A percentile compares a stretch with the other conserved stretches of the same genome.
phyloP scores from a whole-genome alignment of 352 stramenopile species.

The Phytophthora foliorum region DNA sequence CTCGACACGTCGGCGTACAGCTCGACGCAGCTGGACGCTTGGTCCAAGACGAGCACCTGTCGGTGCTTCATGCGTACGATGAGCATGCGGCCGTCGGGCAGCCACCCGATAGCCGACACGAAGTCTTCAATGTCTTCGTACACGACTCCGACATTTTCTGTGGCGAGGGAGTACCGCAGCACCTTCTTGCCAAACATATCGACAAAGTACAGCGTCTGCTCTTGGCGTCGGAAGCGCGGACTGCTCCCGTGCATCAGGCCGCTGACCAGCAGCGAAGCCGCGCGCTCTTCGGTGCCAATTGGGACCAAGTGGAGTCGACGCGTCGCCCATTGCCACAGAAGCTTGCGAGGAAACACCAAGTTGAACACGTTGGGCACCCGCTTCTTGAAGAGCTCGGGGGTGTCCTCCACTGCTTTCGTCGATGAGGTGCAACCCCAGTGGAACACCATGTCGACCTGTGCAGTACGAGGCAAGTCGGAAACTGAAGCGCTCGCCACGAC shows the following conservation, averaged over 20 bases:
- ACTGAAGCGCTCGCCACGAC: slow-evolving; percentile 33
- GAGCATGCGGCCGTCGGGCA: slow-evolving; percentile 58
- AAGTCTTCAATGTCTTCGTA: slow-evolving; percentile 58
- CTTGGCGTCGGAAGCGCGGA: slow-evolving; percentile 61
- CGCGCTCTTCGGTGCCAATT: slow-evolving; percentile 32
- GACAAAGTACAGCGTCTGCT: slow-evolving; percentile 71
- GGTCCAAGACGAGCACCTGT: slow-evolving; percentile 58
- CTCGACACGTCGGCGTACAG: slow-evolving; percentile 64
- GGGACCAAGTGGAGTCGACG: slow-evolving; percentile 23
- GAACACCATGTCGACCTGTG: slow-evolving; percentile 21
- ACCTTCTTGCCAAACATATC: slow-evolving; percentile 69
- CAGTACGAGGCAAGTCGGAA: slow-evolving; percentile 18
- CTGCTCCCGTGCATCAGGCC: slow-evolving; percentile 65
- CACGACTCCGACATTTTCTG: slow-evolving; percentile 45
- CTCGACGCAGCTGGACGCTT: slow-evolving; percentile 30
- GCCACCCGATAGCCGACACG: slow-evolving; percentile 65
- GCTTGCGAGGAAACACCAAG: slow-evolving; percentile 34
- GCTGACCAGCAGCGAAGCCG: slow-evolving; percentile 42
- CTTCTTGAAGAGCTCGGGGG: slow-evolving; percentile 38
- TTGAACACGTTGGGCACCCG: slow-evolving; percentile 24
- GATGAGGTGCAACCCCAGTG: neutral
- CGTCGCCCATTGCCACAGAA: slow-evolving; percentile 37
- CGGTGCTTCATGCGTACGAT: slow-evolving; percentile 41
- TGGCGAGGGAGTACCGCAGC: slow-evolving; percentile 57
- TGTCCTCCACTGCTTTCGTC: slow-evolving; percentile 1